These are phyloP conservation scores for Populus trichocarpa DNA, from an alignment of 441 rosid species.

Conservation along the genomic window DNA sequence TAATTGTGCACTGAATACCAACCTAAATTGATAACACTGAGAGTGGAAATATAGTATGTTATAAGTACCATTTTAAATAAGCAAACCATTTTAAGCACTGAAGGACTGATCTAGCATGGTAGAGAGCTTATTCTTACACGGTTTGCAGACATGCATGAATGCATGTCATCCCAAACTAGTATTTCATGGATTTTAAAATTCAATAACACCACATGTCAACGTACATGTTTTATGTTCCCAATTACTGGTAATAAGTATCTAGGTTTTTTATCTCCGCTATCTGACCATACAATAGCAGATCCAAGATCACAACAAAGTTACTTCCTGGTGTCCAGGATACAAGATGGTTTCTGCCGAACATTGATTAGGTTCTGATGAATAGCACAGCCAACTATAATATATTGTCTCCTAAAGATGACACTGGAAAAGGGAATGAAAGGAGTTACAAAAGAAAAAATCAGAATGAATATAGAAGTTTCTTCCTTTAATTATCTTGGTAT, in stretches of 20 bases:
- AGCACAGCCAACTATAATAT: not conserved
- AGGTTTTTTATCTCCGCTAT: not conserved
- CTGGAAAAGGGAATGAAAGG: not conserved
- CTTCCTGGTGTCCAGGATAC: not conserved
- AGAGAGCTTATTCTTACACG: not conserved
- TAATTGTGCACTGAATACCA: slow-evolving; percentile 11
- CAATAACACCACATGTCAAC: not conserved
- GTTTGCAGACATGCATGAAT: not conserved
- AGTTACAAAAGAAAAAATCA: not conserved
- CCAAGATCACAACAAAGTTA: not conserved
- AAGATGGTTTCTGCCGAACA: not conserved
- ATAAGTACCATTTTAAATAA: not conserved
- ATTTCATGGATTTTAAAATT: not conserved
- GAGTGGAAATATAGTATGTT: not conserved
- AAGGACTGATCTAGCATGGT: not conserved
- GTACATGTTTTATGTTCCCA: not conserved
- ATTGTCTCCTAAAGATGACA: not conserved
- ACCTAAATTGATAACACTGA: slow-evolving; percentile 1
- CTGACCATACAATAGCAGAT: not conserved
- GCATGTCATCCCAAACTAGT: not conserved
- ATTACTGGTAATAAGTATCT: not conserved
- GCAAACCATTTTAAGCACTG: not conserved
- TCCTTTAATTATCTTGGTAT: not conserved
- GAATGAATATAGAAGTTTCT: not conserved
- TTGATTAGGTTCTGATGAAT: not conserved